Evolutionary conservation across 169 alveolate genomes (phyloP).

Genomic region (Plasmodium chabaudi): DNA sequence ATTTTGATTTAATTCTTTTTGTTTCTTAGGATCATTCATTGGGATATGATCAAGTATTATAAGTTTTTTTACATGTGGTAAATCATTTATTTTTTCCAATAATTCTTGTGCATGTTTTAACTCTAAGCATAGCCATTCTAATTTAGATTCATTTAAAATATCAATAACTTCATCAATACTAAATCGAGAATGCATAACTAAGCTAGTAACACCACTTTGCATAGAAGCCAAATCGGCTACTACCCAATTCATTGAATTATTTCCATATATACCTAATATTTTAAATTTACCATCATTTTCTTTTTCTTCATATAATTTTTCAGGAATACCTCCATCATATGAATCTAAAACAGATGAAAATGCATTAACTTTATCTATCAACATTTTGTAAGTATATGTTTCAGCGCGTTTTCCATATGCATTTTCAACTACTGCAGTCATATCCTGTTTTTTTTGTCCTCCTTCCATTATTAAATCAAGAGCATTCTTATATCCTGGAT

Average conservation of each 20-base stretch:
- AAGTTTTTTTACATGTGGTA: slow-evolving; percentile 46
- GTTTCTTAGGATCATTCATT: background rate
- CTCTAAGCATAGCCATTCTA: slow-evolving; percentile 60
- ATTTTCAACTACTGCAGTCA: slow-evolving; percentile 8
- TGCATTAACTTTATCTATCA: slow-evolving; percentile 1
- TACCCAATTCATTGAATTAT: slow-evolving; percentile 60
- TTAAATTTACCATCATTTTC: slow-evolving; percentile 37
- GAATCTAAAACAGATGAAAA: slow-evolving; percentile 6
- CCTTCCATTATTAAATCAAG: slow-evolving; percentile 5
- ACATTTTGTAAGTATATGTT: slow-evolving; percentile 2
- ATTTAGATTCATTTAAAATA: slow-evolving; percentile 35
- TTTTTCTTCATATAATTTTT: slow-evolving; percentile 24
- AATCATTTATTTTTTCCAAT: background rate
- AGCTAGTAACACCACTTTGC: slow-evolving; percentile 25
- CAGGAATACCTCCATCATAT: slow-evolving; percentile 51
- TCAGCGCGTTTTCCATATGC: slow-evolving; percentile 18
- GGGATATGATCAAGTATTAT: slow-evolving; percentile 23
- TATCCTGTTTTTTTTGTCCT: background rate
- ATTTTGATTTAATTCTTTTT: no score
- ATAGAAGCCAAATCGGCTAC: slow-evolving; percentile 25
- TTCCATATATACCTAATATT: slow-evolving; percentile 55
- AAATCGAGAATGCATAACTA: slow-evolving; percentile 68
- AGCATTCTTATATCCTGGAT: background rate
- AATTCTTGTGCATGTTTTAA: slow-evolving; percentile 13
- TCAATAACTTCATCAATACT: slow-evolving; percentile 43